These are phyloP conservation scores for Salvia sclarea DNA, from an alignment of 305 asterid genomes.

Conservation along the genomic window DNA sequence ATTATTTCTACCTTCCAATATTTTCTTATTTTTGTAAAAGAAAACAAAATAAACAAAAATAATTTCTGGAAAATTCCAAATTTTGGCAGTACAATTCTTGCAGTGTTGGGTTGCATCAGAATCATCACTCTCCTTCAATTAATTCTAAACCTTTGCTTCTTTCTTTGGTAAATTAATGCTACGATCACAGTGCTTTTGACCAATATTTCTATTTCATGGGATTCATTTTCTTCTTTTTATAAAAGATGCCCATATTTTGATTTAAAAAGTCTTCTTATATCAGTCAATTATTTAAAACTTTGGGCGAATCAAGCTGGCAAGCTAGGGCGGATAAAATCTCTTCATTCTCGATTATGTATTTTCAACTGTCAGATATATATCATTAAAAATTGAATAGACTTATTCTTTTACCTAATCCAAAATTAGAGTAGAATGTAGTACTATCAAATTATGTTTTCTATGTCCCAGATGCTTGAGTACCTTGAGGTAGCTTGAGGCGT, in stretches of 20 bases:
- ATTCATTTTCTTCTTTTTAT: not conserved
- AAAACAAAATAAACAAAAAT: not conserved
- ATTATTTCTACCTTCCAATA: not conserved
- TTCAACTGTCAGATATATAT: no score
- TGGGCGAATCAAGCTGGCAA: no score
- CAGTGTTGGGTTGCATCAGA: conserved; percentile 54
- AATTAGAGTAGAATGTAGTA: no score
- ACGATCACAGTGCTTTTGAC: conserved; percentile 25
- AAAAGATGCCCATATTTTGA: not conserved
- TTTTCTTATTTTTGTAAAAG: not conserved
- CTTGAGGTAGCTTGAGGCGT: no score
- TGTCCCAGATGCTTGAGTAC: no score
- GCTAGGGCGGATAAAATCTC: no score
- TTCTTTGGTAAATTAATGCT: conserved; percentile 34
- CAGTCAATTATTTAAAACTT: no score
- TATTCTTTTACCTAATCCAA: no score
- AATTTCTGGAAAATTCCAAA: conserved; percentile 34
- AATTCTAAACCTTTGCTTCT: conserved; percentile 33
- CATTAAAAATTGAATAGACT: no score
- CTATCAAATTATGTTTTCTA: no score
- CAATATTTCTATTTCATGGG: conserved; percentile 29
- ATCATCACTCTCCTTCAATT: conserved; percentile 25
- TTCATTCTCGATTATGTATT: no score
- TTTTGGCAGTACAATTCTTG: conserved; percentile 34
- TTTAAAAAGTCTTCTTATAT: no score